Percentiles rank a stretch among this genome's conserved stretches.
Conservation (phyloP, 2,329 filamentous ascomycete genomes). For the Coniochaeta prunicola region DNA sequence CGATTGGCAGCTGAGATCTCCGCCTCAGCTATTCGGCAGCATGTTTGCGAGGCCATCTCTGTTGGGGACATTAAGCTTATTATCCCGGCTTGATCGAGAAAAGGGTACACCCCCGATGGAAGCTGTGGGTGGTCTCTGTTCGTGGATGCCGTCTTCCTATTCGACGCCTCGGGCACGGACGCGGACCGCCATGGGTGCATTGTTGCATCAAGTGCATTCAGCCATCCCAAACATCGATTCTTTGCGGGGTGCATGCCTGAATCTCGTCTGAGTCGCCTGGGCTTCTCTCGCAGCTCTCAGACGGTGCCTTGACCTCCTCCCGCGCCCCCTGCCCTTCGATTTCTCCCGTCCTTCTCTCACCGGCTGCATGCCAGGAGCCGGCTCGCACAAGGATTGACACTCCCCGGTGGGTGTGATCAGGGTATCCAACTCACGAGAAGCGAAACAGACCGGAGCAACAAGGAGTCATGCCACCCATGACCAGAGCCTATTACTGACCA, state of each 20-base stretch:
- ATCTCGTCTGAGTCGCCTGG: background rate
- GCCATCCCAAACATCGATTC: background rate
- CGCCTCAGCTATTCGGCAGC: background rate
- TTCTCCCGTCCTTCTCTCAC: background rate
- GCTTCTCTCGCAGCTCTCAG: background rate
- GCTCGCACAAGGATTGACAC: background rate
- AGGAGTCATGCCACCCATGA: background rate
- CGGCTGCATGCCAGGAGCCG: background rate
- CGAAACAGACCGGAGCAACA: background rate
- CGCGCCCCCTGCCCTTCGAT: background rate
- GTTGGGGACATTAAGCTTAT: background rate
- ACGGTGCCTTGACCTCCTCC: background rate
- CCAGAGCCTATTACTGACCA: background rate
- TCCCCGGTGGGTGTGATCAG: background rate
- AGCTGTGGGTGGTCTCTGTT: background rate
- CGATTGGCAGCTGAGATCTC: background rate
- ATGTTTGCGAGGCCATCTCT: background rate
- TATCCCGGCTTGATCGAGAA: background rate
- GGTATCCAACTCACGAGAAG: background rate
- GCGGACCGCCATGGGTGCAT: background rate
- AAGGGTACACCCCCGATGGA: background rate
- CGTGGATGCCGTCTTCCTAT: background rate
- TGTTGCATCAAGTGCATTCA: slow-evolving; percentile 1
- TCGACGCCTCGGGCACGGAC: background rate
- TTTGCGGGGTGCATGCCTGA: background rate